A percentile compares a stretch with the other conserved stretches of the same genome.
Conservation (phyloP, 352 stramenopile genomes). For the Thraustochytrium striatum region DNA sequence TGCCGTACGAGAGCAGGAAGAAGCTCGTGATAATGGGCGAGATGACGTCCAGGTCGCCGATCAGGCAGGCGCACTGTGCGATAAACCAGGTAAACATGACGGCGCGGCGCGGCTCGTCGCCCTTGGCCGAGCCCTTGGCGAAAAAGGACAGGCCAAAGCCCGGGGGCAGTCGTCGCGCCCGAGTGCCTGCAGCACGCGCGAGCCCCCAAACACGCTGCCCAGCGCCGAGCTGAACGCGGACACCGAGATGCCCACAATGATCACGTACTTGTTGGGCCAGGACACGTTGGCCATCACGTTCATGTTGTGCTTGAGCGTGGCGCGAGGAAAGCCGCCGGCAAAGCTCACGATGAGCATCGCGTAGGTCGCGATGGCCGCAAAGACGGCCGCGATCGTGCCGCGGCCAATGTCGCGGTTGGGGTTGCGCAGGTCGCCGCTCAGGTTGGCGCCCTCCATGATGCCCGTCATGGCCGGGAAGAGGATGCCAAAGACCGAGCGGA, state of each 20-base stretch:
- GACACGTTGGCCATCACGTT: constrained; percentile 71
- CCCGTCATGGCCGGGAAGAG: constrained; percentile 73
- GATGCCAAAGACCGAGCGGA: constrained; percentile 56
- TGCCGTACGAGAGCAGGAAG: constrained; percentile 70
- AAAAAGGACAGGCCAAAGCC: constrained; percentile 55
- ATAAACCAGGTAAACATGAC: constrained; percentile 67
- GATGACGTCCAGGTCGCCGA: constrained; percentile 66
- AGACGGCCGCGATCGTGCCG: constrained; percentile 65
- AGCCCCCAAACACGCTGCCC: constrained; percentile 66
- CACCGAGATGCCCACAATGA: constrained; percentile 66
- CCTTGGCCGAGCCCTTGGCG: constrained; percentile 58
- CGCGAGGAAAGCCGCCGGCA: constrained; percentile 60
- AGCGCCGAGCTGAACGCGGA: constrained; percentile 68
- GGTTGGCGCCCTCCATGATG: constrained; percentile 69
- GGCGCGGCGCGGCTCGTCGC: constrained; percentile 66
- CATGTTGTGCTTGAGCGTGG: constrained; percentile 66
- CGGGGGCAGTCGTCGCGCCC: constrained; percentile 68
- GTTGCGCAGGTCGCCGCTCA: constrained; percentile 70
- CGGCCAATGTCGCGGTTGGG: constrained; percentile 56
- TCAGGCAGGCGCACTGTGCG: constrained; percentile 66
- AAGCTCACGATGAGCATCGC: constrained; percentile 69
- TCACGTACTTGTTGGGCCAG: constrained; percentile 57
- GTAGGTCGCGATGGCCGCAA: constrained; percentile 66
- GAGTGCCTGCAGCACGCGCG: constrained; percentile 66
- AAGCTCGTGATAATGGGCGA: constrained; percentile 73